Evolutionary conservation across 495 filamentous ascomycete genomes (phyloP), one percentile per base, ranked within the genome.

Genomic region (Penicillium dipodomyicola): DNA sequence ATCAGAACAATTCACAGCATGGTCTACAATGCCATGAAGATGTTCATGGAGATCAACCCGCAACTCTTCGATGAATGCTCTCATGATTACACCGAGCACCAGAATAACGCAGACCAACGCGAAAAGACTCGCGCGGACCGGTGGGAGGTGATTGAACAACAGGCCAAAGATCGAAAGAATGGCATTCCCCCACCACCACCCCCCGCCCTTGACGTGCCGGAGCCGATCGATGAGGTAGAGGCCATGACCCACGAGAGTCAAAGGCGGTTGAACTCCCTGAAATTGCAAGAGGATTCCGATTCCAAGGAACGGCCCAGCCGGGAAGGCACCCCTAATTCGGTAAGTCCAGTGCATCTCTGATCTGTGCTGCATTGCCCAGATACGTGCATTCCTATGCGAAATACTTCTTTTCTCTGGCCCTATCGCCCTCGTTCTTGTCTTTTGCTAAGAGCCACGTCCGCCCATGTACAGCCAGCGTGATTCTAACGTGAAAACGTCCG

Each of bases 11-110:
- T 99, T 61, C 95, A 99, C 65, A 94, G 95, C 66, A 97, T 99
- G 95, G 94, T 99, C 17, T 99, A 97, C 69, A 99, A 97, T 67
- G 94, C 94, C 46, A 99, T 99, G 94, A 99, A 99, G 69, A 86
- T 99, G 43, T 99, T 99, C 74, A 99, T 99, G 94, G 94, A 99
- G 72, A 97, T 99, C 65, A 97, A 99, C 64, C 94, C 94, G 15
- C 91, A 96, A 65, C 86, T 99, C 23, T 99, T 99, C 67, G 94
- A 99, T 61, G 94, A 97, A 65, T 99, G 94, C 75, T 96, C 93
- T 7, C 91, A 96, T 64, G 91, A 96, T 57, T 99, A 97, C 69
- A 93, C 91, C n/a, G 94, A 97, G 68, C 86, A 92, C 59, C 93
- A 97, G 72, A 94, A 92, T 70, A 90, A 82, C 59, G 90, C 91